Conservation (phyloP, 2,329 filamentous ascomycete species). For the Beauveria caledonica region DNA sequence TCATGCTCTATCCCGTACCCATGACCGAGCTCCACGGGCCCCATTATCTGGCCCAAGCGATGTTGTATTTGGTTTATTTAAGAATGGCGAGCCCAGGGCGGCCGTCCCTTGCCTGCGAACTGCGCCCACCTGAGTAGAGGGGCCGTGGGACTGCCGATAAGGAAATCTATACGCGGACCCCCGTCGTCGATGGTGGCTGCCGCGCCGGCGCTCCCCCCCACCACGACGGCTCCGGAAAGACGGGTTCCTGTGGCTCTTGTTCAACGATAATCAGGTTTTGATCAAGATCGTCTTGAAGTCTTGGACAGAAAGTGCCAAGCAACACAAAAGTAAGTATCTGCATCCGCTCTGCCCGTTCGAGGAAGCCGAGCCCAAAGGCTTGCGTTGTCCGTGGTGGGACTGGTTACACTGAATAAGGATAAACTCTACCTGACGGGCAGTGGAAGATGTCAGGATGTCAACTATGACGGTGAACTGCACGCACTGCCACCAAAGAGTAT, state of each 20-base stretch:
- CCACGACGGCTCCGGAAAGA: no score
- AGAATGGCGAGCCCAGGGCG: no score
- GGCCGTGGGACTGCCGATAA: conserved; percentile 17
- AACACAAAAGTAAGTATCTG: background rate
- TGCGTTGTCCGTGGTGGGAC: background rate
- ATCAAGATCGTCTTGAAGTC: no score
- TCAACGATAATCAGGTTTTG: no score
- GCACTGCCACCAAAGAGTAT: background rate
- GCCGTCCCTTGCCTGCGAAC: background rate
- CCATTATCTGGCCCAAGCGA: background rate
- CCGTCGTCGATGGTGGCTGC: conserved; percentile 22
- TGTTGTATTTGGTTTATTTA: background rate
- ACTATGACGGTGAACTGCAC: background rate
- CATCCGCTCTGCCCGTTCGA: background rate
- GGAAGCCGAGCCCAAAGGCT: background rate
- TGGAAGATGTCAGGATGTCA: no score
- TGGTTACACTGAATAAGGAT: background rate
- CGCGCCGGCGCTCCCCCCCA: no score
- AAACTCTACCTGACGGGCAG: background rate
- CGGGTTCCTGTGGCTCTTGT: no score
- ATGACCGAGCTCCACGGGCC: background rate
- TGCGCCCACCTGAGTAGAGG: conserved; percentile 15
- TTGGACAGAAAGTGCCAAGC: no score
- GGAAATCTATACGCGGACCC: conserved; percentile 25
- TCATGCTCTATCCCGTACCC: background rate